Conservation (phyloP, 2,329 filamentous ascomycete genomes). For the Exophiala aquamarina region DNA sequence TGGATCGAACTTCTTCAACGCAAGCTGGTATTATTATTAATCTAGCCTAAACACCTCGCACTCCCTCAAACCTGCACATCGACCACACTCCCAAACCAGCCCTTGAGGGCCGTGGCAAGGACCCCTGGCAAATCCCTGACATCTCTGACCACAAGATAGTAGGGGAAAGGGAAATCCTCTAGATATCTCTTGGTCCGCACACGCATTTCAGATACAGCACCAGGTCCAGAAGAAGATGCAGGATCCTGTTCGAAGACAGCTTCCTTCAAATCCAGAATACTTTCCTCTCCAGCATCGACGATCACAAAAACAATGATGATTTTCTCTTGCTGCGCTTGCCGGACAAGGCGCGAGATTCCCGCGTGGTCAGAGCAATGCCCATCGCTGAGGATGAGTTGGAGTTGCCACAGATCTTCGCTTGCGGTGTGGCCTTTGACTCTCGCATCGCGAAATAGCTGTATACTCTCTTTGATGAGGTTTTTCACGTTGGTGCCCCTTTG, state of each 20-base stretch:
- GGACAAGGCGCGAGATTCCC: slow-evolving; percentile 74
- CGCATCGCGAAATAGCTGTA: slow-evolving; percentile 78
- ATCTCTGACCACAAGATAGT: slow-evolving; percentile 92
- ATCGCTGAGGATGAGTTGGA: slow-evolving; percentile 90
- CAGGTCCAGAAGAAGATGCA: slow-evolving; percentile 40
- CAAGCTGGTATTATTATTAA: no score
- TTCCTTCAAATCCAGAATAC: slow-evolving; percentile 82
- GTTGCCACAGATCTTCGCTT: slow-evolving; percentile 82
- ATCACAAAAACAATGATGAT: slow-evolving; percentile 99
- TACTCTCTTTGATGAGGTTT: slow-evolving; percentile 72
- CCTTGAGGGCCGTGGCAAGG: slow-evolving; percentile 81
- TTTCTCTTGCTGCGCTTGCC: slow-evolving; percentile 85
- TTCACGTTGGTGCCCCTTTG: slow-evolving; percentile 85
- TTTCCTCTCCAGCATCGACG: slow-evolving; percentile 65
- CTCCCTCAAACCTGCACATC: slow-evolving; percentile 14
- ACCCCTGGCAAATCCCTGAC: slow-evolving; percentile 88
- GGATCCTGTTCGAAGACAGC: slow-evolving; percentile 73
- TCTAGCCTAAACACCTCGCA: neutral
- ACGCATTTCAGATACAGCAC: slow-evolving; percentile 55
- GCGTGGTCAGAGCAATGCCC: slow-evolving; percentile 91
- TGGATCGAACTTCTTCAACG: no score
- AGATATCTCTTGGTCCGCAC: slow-evolving; percentile 87
- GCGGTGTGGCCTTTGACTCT: slow-evolving; percentile 55
- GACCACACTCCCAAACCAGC: slow-evolving; percentile 84
- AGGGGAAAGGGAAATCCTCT: slow-evolving; percentile 94